Percentiles rank a stretch among this genome's conserved stretches.
Conservation (phyloP, 2,329 filamentous ascomycete species). For the Hypoxylon sp. region DNA sequence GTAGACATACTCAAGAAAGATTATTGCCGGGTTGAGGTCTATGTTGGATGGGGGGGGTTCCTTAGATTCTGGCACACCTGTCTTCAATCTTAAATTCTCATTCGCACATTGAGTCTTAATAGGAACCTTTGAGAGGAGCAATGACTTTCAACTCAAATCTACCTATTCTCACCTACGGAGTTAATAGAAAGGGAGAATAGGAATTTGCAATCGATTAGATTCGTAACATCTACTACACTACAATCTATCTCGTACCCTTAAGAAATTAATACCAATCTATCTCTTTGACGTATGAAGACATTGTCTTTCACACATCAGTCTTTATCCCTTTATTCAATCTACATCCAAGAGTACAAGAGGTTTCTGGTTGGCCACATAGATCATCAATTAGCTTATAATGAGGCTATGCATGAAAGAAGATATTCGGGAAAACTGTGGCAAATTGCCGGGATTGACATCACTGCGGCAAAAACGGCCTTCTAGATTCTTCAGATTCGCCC, state of each 20-base stretch:
- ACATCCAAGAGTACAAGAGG: no score
- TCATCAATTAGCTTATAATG: not conserved
- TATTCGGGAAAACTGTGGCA: constrained; percentile 46
- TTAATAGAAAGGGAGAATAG: not conserved
- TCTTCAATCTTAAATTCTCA: not conserved
- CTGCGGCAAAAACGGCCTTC: constrained; percentile 45
- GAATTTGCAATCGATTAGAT: not conserved
- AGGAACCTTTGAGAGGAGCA: no score
- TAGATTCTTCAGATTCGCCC: constrained; percentile 43
- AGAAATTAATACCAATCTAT: no score
- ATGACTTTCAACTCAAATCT: no score
- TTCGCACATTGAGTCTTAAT: not conserved
- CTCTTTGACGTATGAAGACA: no score
- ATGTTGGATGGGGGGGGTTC: not conserved
- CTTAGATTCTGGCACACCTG: no score
- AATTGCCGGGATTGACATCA: constrained; percentile 50
- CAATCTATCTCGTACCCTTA: no score
- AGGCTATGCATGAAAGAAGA: constrained; percentile 1
- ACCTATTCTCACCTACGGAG: not conserved
- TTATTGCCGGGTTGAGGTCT: not conserved
- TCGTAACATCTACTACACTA: no score
- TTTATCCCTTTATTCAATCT: no score
- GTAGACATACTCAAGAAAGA: not conserved
- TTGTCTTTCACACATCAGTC: no score
- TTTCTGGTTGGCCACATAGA: no score